phyloP scores from a whole-genome alignment of 2,329 filamentous ascomycete genomes.

The Pseudocercospora musae region DNA sequence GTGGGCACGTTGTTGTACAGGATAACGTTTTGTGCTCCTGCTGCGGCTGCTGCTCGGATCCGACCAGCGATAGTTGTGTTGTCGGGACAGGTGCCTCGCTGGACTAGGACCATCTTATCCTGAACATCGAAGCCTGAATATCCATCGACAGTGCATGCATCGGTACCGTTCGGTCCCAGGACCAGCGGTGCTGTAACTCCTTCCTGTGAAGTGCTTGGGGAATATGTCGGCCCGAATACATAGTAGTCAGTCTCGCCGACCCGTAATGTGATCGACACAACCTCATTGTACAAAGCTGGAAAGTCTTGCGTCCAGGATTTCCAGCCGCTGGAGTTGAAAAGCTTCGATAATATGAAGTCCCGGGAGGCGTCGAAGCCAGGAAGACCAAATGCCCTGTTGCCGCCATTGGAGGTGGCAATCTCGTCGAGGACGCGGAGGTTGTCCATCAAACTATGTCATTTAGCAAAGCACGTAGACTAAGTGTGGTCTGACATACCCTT shows the following conservation, averaged over 20 bases:
- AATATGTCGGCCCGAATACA: background rate
- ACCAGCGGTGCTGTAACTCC: background rate
- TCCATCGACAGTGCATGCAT: background rate
- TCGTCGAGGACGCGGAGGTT: background rate
- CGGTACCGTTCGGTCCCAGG: background rate
- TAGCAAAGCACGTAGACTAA: background rate
- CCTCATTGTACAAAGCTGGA: background rate
- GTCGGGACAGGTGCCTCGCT: background rate
- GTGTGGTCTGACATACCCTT: background rate
- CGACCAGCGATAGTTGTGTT: background rate
- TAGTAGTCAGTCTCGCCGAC: background rate
- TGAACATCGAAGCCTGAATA: background rate
- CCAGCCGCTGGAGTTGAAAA: background rate
- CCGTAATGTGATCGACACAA: background rate
- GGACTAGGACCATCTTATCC: background rate
- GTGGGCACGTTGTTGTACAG: background rate
- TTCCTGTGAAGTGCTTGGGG: background rate
- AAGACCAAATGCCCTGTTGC: background rate
- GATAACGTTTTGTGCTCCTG: background rate
- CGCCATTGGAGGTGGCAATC: background rate
- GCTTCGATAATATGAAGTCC: background rate
- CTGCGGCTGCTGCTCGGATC: background rate
- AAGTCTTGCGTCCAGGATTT: background rate
- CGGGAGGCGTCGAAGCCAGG: background rate
- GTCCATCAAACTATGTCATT: background rate